Base-by-base conservation (phyloP, 768 basidiomycete genomes). In the Amyloporia xantha region DNA sequence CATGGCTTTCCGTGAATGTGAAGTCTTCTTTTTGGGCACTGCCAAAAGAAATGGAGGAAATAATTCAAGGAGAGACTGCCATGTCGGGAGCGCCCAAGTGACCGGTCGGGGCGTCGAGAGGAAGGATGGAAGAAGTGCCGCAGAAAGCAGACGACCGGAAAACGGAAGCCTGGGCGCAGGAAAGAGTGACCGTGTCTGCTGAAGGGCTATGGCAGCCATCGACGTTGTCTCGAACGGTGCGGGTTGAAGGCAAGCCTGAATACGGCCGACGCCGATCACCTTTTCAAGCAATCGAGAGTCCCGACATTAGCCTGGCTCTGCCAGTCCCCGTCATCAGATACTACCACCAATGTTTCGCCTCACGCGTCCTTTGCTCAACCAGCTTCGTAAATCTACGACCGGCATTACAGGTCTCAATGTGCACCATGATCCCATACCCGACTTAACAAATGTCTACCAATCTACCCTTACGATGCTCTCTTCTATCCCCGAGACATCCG, bases 1-100 rank as follows among this genome's bases (percentile, higher is more conserved):
- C 92, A 95, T 95, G n/a, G 85, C 78, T 67, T 98, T 98, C 44
- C 89, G 76, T 19, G 91, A 92, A 68, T 97, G 93, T 0, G 93
- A 92, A 10, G 82, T 77, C 69, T 94, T 94, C 65, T 85, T 86
- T 70, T 97, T 97, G 21, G 95, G 95, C 1, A 95, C 95, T 21
- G 93, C 92, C 37, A 92, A 78, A 17, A 97, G 71, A 64, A 94
- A 82, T 1, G 92, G 77, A 11, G 94, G 94, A 53, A 97, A 76
- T 38, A 96, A 78, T 54, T 94, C 89, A 35, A 74, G 67, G 19
- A 84, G 66, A 2, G 74, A 71, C 30, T 71, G 69, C 30, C 78
- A 59, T 4, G 69, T 54, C 10, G 73, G 76, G 42, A 73, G 54
- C 20, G 64, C 61, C 56, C 71, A 63, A 27, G 54, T 61, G 41